phyloP scores from a whole-genome alignment of 768 basidiomycete species.

The Termitomyces eurrhizus region DNA sequence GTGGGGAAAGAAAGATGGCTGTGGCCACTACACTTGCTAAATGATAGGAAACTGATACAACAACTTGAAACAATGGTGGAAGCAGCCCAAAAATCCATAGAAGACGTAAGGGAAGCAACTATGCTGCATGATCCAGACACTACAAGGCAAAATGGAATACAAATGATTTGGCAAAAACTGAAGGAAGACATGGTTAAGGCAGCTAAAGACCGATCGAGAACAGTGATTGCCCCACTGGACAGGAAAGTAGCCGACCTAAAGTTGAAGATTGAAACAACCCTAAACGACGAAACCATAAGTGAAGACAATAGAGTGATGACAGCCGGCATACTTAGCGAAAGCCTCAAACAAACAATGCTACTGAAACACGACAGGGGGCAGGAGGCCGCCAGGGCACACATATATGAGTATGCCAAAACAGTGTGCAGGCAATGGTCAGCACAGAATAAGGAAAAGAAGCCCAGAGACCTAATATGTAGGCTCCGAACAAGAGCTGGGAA shows the following conservation, averaged over 20 bases:
- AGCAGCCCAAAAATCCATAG: too few species aligned
- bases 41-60: background rate
- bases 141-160: too few species aligned
- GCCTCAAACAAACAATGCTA: background rate
- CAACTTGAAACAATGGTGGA: fast-evolving
- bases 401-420: too few species aligned
- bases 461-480: too few species aligned
- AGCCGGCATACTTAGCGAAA: background rate
- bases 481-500: too few species aligned
- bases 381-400: too few species aligned
- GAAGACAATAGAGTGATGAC: background rate
- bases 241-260: background rate
- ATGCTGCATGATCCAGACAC: too few species aligned
- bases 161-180: background rate
- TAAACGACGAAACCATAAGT: fast-evolving
- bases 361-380: too few species aligned
- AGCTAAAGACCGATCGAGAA: background rate
- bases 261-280: fast-evolving
- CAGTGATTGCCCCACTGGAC: background rate
- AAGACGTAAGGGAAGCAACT: too few species aligned
- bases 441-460: too few species aligned
- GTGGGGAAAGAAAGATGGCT: background rate
- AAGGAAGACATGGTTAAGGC: background rate
- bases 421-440: too few species aligned
- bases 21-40: background rate